phyloP scores from a whole-genome alignment of 1,284 basidiomycete species.

The Rhodotorula sp. region DNA sequence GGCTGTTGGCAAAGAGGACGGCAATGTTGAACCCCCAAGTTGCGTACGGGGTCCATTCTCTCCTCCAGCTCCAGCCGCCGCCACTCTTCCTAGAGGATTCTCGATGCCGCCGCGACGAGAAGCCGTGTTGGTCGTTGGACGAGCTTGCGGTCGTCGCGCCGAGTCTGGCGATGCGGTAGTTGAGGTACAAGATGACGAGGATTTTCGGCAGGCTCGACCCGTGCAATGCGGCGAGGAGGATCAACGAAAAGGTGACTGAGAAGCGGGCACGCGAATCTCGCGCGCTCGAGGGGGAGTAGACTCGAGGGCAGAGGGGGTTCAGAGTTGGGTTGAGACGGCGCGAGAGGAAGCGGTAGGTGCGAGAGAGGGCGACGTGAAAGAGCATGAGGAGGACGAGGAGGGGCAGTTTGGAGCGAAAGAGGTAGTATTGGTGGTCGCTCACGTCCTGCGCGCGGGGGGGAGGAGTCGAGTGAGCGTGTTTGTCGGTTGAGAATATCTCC shows the following conservation, averaged over 20 bases:
- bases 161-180: slow-evolving; percentile 53
- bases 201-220: slow-evolving; percentile 83
- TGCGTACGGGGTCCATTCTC: slow-evolving; percentile 53
- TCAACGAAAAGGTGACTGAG: slow-evolving; percentile 58
- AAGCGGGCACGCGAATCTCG: slow-evolving; percentile 46
- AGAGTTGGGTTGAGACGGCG: not conserved
- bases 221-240: slow-evolving; percentile 76
- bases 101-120: too few relatives aligned
- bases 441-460: slow-evolving; percentile 45
- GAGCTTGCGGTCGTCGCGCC: not conserved
- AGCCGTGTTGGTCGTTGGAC: too few relatives aligned
- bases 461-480: not conserved
- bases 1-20: slow-evolving; percentile 75
- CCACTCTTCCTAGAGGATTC: too few relatives aligned
- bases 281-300: not conserved
- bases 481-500: too few relatives aligned
- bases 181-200: slow-evolving; percentile 64
- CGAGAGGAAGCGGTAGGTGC: slow-evolving; percentile 38
- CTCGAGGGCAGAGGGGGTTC: not conserved
- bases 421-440: slow-evolving; percentile 51
- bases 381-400: slow-evolving; percentile 45
- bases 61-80: slow-evolving; percentile 43
- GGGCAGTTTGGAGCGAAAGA: slow-evolving; percentile 48
- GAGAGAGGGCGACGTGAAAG: slow-evolving; percentile 45
- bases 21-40: slow-evolving; percentile 75